Base-by-base conservation (phyloP, 2,329 filamentous ascomycete genomes). In the Epichloe glyceriae region DNA sequence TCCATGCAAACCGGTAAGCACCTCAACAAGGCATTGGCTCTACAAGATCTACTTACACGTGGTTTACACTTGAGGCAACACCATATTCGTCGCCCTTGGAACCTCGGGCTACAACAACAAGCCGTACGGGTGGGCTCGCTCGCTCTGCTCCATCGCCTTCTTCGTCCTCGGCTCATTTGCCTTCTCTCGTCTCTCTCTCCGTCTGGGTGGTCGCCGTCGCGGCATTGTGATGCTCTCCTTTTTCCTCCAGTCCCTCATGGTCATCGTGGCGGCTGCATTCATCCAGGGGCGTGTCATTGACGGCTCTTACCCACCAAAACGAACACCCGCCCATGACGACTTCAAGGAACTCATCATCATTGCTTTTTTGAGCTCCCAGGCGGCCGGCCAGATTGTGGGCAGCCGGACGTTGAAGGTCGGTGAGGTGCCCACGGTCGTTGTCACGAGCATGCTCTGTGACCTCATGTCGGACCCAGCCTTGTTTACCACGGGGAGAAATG, bases 71-170 rank as follows among this genome's bases (percentile, higher is more conserved):
- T 30, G 40, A 66, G 78, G 79, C 39, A 83, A 83, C 63, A 82
- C 79, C 10, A 74, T 83, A 57, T 81, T 82, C 64, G 70, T 83
- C 39, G 78, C 75, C 17, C 74, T 83, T 20, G 78, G 78, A 50
- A 73, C 76, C 12, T 64, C 65, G 33, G 75, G 79, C 45, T 77
- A 75, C 3, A 61, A 68, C 19, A 67, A 67, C 52, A 66, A 76
- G 52, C 74, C 75, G 3, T 68, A 68, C 50, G 76, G 73, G 50
- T 79, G 73, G 75, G 64, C 74, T 35, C 57, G 61, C 17, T 59
- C 74, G 2, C 66, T 76, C 19, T 65, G 71, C 53, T 80, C 78
- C 49, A 75, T 80, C 55, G 62, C 59, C 51, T 68, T 70, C 55
- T 80, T 80, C 64, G 67, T 77, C 53, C 50, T 72, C 33, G 79